Evolutionary conservation across 1,139 yeast genomes (phyloP).

Genomic region (Citeromyces siamensis): DNA sequence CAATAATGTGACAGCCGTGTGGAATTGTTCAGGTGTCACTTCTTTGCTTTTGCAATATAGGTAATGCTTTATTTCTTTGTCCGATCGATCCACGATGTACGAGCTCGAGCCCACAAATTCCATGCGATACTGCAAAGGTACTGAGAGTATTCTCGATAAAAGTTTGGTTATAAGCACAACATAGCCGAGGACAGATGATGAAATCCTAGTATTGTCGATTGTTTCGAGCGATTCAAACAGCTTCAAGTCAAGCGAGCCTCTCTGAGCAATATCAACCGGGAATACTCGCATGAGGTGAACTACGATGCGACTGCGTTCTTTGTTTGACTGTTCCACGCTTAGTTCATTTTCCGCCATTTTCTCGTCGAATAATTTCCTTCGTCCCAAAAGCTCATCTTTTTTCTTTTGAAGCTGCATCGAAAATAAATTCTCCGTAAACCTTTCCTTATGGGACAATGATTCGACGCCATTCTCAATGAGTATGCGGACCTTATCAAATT

Average conservation of each 20-base stretch:
- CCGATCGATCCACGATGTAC: conserved; percentile 34
- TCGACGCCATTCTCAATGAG: not conserved
- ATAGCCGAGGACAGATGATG: conserved; percentile 8
- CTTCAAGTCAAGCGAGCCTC: not conserved
- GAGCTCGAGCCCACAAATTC: conserved; percentile 37
- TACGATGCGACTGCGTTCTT: not conserved
- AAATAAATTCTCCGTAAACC: not conserved
- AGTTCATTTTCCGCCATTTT: not conserved
- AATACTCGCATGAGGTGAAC: not conserved
- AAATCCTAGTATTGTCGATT: not conserved
- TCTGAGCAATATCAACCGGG: not conserved
- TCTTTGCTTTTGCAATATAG: too few species aligned
- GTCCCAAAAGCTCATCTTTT: not conserved
- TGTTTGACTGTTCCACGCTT: not conserved
- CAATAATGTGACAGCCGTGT: too few species aligned
- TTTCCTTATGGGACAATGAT: not conserved
- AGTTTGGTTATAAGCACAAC: conserved; percentile 29
- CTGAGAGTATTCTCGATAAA: conserved; percentile 28
- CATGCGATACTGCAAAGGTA: conserved; percentile 38
- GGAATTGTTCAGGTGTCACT: too few species aligned
- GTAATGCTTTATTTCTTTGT: too few species aligned
- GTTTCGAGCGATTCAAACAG: not conserved
- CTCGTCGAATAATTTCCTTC: not conserved
- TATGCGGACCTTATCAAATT: not conserved
- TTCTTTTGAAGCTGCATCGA: not conserved